These are phyloP conservation scores for Toxicodendron radicans DNA, from an alignment of 345 rosid genomes.

Conservation along the genomic window DNA sequence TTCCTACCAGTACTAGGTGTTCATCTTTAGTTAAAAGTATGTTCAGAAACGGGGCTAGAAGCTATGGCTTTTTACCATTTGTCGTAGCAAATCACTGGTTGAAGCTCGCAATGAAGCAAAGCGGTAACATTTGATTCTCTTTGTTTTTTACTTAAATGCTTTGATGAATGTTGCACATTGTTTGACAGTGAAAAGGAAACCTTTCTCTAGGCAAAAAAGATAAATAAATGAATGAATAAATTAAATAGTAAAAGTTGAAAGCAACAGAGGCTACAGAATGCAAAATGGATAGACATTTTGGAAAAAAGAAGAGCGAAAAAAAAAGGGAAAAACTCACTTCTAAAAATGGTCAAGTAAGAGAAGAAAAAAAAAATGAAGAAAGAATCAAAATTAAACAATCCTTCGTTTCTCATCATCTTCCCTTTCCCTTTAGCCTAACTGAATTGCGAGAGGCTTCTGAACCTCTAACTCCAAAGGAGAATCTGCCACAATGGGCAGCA, in stretches of 20 bases:
- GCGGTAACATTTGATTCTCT: background rate
- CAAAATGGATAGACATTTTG: background rate
- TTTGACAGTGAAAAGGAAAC: background rate
- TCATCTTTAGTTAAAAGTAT: background rate
- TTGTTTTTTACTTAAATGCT: background rate
- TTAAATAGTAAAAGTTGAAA: background rate
- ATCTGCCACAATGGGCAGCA: constrained; percentile 25
- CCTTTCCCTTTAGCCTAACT: constrained; percentile 29
- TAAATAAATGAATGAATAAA: background rate
- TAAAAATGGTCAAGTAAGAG: background rate
- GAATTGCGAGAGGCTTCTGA: constrained; percentile 30
- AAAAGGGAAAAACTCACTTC: background rate
- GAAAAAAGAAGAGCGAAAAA: background rate
- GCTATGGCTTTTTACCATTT: no score
- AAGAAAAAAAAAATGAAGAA: background rate
- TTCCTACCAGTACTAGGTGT: background rate
- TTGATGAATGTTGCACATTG: background rate
- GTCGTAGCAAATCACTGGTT: background rate
- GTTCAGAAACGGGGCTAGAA: no score
- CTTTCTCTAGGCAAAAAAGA: no score
- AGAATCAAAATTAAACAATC: constrained; percentile 19
- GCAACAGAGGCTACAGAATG: background rate
- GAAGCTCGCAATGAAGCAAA: background rate
- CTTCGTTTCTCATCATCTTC: constrained; percentile 11
- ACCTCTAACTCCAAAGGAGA: constrained; percentile 23